Base-by-base conservation (phyloP, 768 basidiomycete genomes). In the Auricularia sp. region DNA sequence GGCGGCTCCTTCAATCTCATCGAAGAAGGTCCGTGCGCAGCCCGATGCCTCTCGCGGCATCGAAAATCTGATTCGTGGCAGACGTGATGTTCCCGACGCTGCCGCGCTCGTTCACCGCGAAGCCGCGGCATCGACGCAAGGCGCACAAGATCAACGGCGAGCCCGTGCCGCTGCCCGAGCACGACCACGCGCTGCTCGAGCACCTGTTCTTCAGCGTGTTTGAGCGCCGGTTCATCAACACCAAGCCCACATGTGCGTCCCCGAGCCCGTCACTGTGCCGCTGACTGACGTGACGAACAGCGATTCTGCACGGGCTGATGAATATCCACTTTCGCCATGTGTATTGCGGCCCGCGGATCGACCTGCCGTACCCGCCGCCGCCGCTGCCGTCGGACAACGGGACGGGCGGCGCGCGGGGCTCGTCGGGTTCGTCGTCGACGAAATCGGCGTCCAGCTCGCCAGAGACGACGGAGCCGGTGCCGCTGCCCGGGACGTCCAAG, bases 41-140 rank as follows among this genome's bases (percentile, higher is more conserved):
- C 36, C 35, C 39, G 21, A 23, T 8, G 18, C 59, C 8, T 61
- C 39, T 36, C 43, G 53, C 53, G 29, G 29, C 18, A 54, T 54
- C 53, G 29, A 29, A 29, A 12, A 29, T 23, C 56, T 23, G 11
- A 59, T 59, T 33, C 10, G 33, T 35, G 53, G 16, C 62, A 91
- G 90, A 91, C 71, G 80, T 88, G 35, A 75, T 89, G 56, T 91
- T 91, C 70, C 90, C 90, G n/a, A 75, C 75, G 3, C 79, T 91
- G 43, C 88, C 90, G 23, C 81, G 81, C 43, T 91, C 88, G 88
- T 91, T 90, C 69, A 90, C 90, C 1, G 77, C 80, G 44, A 86
- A 87, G 8, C 79, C 90, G 62, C 83, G 87, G 35, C 21, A 59
- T 10, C 56, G 77, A 77, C 35, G 82, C 77, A 66, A 77, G 80